These are phyloP conservation scores for Claviceps sorghi DNA, from an alignment of 2,329 filamentous ascomycete species.

Conservation along the genomic window DNA sequence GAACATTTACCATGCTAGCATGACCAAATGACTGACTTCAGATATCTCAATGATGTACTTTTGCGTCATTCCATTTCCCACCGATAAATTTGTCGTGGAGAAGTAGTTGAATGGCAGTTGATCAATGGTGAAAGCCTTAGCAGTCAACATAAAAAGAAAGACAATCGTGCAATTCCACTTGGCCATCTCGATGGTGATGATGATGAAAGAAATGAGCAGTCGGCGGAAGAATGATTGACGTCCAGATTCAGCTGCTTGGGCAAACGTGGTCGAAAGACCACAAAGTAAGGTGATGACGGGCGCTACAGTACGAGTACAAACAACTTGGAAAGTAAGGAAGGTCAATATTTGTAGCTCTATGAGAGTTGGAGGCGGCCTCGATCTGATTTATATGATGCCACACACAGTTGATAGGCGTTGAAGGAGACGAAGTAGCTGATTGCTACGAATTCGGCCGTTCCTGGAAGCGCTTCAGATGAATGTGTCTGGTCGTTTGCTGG, in stretches of 20 bases:
- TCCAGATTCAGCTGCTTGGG: neutral
- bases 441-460: neutral
- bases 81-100: neutral
- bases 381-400: neutral
- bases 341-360: neutral
- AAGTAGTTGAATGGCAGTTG: neutral
- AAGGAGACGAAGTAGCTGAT: neutral
- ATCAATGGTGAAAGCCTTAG: neutral
- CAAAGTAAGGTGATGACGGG: neutral
- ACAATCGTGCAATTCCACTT: neutral
- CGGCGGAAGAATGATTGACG: neutral
- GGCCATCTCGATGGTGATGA: neutral
- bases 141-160: neutral
- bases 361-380: neutral
- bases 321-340: neutral
- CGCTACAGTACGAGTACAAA: neutral
- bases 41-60: constrained; percentile 14
- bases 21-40: constrained; percentile 4
- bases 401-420: neutral
- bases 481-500: too few species aligned
- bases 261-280: neutral
- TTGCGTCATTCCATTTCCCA: constrained; percentile 8
- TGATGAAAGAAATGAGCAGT: neutral
- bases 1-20: neutral
- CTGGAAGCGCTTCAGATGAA: neutral